Percentiles rank a stretch among this genome's conserved stretches.
Conservation (phyloP, 257 asterid genomes). For the Solanum chilense region DNA sequence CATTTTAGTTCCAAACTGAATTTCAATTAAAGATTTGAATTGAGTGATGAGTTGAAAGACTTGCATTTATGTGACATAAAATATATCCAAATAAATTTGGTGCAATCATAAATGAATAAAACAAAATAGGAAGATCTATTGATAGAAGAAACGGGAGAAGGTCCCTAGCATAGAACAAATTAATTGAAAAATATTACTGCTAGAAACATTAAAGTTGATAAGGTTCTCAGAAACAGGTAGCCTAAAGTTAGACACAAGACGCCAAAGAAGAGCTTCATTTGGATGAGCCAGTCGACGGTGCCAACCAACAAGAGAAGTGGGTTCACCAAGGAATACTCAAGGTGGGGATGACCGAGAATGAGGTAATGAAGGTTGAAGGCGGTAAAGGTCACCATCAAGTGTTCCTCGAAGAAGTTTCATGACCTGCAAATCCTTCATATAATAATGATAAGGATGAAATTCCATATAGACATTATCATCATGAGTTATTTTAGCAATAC, state of each 20-base stretch:
- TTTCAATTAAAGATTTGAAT: too few relatives aligned
- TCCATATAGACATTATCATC: too few relatives aligned
- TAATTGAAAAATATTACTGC: too few relatives aligned
- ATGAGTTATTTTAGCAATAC: background rate
- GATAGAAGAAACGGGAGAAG: too few relatives aligned
- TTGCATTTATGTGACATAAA: too few relatives aligned
- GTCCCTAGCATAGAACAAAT: too few relatives aligned
- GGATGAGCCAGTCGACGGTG: background rate
- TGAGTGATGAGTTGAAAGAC: too few relatives aligned
- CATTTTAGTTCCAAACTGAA: too few relatives aligned
- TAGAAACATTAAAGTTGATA: background rate
- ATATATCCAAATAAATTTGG: too few relatives aligned
- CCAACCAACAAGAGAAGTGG: background rate
- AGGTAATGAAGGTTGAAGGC: background rate
- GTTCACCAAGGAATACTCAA: background rate
- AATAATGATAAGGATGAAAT: background rate
- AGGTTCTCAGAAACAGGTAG: background rate
- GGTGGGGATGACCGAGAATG: background rate
- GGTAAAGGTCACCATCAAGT: background rate
- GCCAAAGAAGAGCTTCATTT: too few relatives aligned
- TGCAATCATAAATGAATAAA: too few relatives aligned
- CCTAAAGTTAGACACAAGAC: background rate
- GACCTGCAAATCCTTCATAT: background rate
- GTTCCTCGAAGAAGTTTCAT: background rate
- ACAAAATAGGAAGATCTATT: too few relatives aligned